Evolutionary conservation across 2,329 filamentous ascomycete genomes (phyloP).

Genomic region (Diaporthe caulivora): DNA sequence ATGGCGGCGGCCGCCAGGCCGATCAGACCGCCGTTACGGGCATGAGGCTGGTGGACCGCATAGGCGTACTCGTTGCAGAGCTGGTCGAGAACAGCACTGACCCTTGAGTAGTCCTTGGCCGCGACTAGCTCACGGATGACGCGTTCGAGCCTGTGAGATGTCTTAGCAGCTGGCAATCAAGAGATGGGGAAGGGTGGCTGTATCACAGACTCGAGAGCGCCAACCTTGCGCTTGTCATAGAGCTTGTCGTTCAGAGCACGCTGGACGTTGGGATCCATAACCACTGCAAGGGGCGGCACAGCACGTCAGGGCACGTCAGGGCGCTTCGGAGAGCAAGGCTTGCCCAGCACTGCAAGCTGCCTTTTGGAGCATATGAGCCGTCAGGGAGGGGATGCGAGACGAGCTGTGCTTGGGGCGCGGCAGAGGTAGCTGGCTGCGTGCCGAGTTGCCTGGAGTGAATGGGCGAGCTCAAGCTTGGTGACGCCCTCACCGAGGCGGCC

Average conservation of each 20-base stretch:
- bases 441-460: neutral
- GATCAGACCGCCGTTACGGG: constrained; percentile 95
- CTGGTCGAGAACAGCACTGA: constrained; percentile 92
- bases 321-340: constrained; percentile 6
- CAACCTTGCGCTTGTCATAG: constrained; percentile 97
- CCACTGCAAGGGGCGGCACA: constrained; percentile 37
- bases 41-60: constrained; percentile 95
- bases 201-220: constrained; percentile 86
- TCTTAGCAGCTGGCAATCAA: constrained; percentile 10
- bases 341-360: constrained; percentile 13
- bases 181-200: neutral
- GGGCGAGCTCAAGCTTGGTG: neutral
- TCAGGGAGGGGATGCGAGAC: neutral
- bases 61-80: constrained; percentile 98
- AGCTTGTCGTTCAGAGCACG: constrained; percentile 96
- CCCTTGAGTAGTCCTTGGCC: constrained; percentile 81
- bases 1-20: constrained; percentile 96
- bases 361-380: constrained; percentile 3
- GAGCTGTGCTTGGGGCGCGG: neutral
- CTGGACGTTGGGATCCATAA: constrained; percentile 91
- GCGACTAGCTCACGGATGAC: constrained; percentile 87
- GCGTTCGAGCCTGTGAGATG: constrained; percentile 79
- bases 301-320: neutral
- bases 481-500: neutral
- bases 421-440: neutral